Evolutionary conservation across 2,329 filamentous ascomycete genomes (phyloP), one percentile per base, ranked within the genome.

Genomic region (Botryosphaeria dothidea): DNA sequence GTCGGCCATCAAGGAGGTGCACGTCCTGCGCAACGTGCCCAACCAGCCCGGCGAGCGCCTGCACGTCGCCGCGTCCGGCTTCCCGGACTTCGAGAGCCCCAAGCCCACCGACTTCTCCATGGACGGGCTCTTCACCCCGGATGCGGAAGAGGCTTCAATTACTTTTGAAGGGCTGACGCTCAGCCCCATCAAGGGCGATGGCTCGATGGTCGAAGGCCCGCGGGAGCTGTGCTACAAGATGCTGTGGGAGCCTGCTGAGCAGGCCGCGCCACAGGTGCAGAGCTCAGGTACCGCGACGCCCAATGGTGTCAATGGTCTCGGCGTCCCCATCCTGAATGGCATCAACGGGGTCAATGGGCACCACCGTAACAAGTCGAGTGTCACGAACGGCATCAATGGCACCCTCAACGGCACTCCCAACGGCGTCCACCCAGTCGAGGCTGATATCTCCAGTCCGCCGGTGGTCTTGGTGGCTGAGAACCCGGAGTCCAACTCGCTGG

Each of bases 211-310:
- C 11, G 52, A 17, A 11, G 41, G n/a, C 13, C 62, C 62, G 11
- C 19, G 62, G 4, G 51, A 58, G 34, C 27, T 65, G 4, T 65
- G 62, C 52, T 65, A 49, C 43, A 65, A 57, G 62, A 11, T 57
- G 19, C n/a, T 38, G 17, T 65, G 62, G 62, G 52, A 65, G 31
- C 41, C 51, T 8, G 29, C 57, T 3, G 61, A 64, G 25, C 25
- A 64, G 38, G 25, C 1, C 2, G n/a, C n/a, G n/a, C 21, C 27
- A 6, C 49, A 36, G 17, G 49, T 1, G n/a, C 13, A 25, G 21
- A 63, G n/a, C 27, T 34, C 34, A 8, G 23, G n/a, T 3, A 41
- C 11, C 4, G 27, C 38, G 17, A 31, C 36, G 11, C 6, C 34
- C 3, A 27, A 51, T 15, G 43, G 38, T 4, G 27, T 48, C 51